Percentiles rank a stretch among this genome's conserved stretches.
These are phyloP conservation scores for Beauveria varroae DNA, from an alignment of 2,329 filamentous ascomycete species.

Conservation along the genomic window DNA sequence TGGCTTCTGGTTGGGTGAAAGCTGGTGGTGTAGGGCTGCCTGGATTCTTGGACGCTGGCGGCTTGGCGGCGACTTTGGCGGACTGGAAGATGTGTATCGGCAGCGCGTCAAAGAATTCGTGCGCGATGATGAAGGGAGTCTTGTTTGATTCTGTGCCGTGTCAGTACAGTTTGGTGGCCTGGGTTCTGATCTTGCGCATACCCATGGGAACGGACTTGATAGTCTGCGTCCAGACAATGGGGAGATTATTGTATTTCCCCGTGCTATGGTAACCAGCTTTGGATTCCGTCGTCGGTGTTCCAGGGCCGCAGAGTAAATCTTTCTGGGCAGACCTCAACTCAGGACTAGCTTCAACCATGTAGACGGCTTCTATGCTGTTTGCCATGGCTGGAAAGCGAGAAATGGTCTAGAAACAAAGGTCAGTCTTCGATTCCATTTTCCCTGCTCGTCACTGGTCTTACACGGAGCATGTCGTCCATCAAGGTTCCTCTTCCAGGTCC, in stretches of 20 bases:
- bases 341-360: slow-evolving; percentile 88
- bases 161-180: background rate
- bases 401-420: slow-evolving; percentile 56
- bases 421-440: background rate
- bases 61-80: slow-evolving; percentile 34
- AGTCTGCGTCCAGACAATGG: slow-evolving; percentile 88
- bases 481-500: slow-evolving; percentile 90
- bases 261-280: slow-evolving; percentile 66
- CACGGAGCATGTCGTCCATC: slow-evolving; percentile 92
- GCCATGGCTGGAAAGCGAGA: slow-evolving; percentile 73
- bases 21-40: slow-evolving; percentile 32
- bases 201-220: slow-evolving; percentile 71
- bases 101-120: slow-evolving; percentile 97
- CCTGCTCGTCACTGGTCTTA: slow-evolving; percentile 34
- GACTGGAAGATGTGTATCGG: slow-evolving; percentile 94
- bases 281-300: slow-evolving; percentile 59
- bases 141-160: slow-evolving; percentile 48
- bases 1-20: slow-evolving; percentile 32
- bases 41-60: slow-evolving; percentile 4
- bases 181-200: slow-evolving; percentile 27
- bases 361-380: slow-evolving; percentile 74
- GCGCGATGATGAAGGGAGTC: slow-evolving; percentile 87
- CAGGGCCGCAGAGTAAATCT: slow-evolving; percentile 67
- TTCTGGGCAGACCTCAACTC: slow-evolving; percentile 72
- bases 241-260: slow-evolving; percentile 65